A percentile compares a stretch with the other conserved stretches of the same genome.
Evolutionary conservation across 139 green algal species (phyloP).

Genomic region (Chlamydomonas urium): DNA sequence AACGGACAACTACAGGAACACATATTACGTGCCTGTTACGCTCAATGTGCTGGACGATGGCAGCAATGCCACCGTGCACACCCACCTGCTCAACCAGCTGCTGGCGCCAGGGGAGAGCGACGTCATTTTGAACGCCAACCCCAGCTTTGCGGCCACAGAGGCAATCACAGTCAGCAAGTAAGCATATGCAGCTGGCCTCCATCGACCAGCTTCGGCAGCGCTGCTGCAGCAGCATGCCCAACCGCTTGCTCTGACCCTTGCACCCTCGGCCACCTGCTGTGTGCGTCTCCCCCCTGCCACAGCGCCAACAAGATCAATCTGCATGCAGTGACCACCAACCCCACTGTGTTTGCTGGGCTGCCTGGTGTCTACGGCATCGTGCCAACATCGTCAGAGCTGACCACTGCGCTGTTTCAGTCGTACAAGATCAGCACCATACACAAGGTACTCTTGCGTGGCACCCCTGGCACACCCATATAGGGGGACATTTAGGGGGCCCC

Average conservation of each 20-base stretch:
- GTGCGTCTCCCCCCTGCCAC: no score
- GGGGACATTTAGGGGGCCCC: no score
- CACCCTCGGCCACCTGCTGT: no score
- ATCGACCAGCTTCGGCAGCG: no score
- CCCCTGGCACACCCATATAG: no score
- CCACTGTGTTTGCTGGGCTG: not conserved
- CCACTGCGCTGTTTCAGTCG: not conserved
- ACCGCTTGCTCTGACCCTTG: no score
- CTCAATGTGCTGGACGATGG: not conserved
- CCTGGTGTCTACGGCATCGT: not conserved
- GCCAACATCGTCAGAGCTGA: not conserved
- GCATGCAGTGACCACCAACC: not conserved
- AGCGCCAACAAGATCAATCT: not conserved
- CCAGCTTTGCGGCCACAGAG: conserved; percentile 5
- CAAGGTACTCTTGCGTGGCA: no score
- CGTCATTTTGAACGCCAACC: conserved; percentile 14
- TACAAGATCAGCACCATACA: conserved; percentile 1
- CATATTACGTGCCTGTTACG: not conserved
- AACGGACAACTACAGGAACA: not conserved
- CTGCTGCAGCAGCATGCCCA: no score
- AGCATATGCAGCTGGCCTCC: no score
- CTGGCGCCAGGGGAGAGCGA: not conserved
- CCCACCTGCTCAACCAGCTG: not conserved
- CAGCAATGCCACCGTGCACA: not conserved
- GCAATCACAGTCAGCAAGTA: no score